phyloP scores from a whole-genome alignment of 495 filamentous ascomycete species.

The Cercophora scortea region DNA sequence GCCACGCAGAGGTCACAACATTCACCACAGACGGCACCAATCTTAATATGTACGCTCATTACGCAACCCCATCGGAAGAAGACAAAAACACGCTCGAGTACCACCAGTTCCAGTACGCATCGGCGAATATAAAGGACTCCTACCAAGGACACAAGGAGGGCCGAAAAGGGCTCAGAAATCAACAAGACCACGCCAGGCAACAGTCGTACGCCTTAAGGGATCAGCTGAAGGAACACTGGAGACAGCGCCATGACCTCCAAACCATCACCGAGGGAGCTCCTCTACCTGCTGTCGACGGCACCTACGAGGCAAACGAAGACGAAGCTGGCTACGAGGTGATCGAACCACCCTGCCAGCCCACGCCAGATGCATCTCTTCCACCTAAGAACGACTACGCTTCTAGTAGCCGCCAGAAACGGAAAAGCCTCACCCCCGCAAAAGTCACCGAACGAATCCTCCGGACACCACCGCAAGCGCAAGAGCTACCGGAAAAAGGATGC shows the following conservation, averaged over 20 bases:
- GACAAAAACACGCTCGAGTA: constrained; percentile 16
- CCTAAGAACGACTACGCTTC: too few species aligned
- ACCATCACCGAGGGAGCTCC: constrained; percentile 1
- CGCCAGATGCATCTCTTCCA: too few species aligned
- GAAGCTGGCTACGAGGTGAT: too few species aligned
- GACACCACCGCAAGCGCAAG: too few species aligned
- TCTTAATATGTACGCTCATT: constrained; percentile 20
- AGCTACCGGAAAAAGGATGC: too few species aligned
- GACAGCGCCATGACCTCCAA: constrained; percentile 15
- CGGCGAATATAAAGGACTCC: constrained; percentile 13
- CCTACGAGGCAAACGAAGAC: too few species aligned
- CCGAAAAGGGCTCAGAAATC: constrained; percentile 14
- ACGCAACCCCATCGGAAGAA: constrained; percentile 10
- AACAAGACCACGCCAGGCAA: constrained; percentile 7
- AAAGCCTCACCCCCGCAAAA: too few species aligned
- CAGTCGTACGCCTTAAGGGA: constrained; percentile 6
- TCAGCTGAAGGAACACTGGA: constrained; percentile 5
- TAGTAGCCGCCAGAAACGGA: too few species aligned
- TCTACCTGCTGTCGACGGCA: too few species aligned
- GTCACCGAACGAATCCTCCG: too few species aligned
- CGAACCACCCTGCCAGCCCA: too few species aligned
- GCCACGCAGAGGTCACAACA: constrained; percentile 14
- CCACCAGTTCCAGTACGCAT: constrained; percentile 17
- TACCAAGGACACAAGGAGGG: constrained; percentile 13
- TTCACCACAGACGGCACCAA: constrained; percentile 17